Evolutionary conservation across 495 filamentous ascomycete genomes (phyloP), one percentile per base, ranked within the genome.

Genomic region (Annulohypoxylon nitens): DNA sequence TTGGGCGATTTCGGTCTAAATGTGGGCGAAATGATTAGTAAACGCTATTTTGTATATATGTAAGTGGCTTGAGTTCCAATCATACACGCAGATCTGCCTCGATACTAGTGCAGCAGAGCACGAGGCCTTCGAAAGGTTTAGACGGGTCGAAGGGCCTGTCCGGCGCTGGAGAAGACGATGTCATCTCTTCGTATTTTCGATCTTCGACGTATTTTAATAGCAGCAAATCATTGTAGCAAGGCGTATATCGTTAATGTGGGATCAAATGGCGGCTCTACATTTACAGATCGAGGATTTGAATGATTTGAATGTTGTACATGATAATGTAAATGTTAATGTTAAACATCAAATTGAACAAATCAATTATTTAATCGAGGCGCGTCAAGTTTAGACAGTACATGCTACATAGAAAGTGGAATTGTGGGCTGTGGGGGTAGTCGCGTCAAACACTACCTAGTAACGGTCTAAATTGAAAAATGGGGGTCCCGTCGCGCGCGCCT

Each of bases 21-120:
- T 0, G 34, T 51, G 3, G 25, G 59, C 8, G 53, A 39, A 5
- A 72, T 16, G 12, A 61, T 57, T 39, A 54, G 62, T 48, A 48
- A 51, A 34, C 5, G 16, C 64, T 45, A 43, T 30, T 5, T 36
- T 59, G 39, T 67, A 53, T 78, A 59, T 76, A 60, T 70, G 37
- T 50, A 20, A 61, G 76, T 60, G 71, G 39, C 51, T 23, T n/a
- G 23, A n/a, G 9, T 18, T 60, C 25, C 20, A 23, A 23, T 4
- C 89, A 75, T 85, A 97, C 95, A 77, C 94, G 90, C 75, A 90
- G 84, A 74, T 98, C 95, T 41, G 92, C 86, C 23, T 90, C 83
- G 47, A 99, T 90, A 33, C 91, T 93, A 23, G 96, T 99, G 80
- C 94, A 97, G 85, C 96, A 99, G 69, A 99, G 85, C 57, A 97